Conservation (phyloP, 495 filamentous ascomycete species). For the Xylaria bambusicola region DNA sequence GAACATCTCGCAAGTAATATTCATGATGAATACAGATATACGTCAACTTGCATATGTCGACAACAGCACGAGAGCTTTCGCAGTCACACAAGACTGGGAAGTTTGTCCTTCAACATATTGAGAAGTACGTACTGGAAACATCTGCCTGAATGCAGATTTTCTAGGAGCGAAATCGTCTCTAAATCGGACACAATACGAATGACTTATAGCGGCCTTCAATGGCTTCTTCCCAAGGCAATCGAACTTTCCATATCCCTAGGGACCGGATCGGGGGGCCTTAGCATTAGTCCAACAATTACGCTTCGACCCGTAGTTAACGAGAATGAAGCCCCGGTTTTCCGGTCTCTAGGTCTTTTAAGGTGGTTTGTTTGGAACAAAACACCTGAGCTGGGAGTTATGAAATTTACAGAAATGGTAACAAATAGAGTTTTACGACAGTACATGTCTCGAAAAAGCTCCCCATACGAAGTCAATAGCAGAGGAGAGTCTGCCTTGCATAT, state of each 20-base stretch:
- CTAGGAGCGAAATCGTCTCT: conserved; percentile 1
- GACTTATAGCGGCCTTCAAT: neutral
- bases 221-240: neutral
- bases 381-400: neutral
- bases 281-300: neutral
- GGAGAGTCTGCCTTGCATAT: neutral
- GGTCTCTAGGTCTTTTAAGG: too few relatives aligned
- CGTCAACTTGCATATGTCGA: neutral
- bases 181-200: neutral
- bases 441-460: conserved; percentile 5
- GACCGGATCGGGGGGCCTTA: neutral
- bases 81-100: neutral
- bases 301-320: neutral
- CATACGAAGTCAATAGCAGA: neutral
- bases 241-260: neutral
- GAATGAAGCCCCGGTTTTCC: neutral
- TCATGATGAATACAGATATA: neutral
- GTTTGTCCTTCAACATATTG: neutral
- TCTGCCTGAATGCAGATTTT: conserved; percentile 2
- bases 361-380: too few relatives aligned
- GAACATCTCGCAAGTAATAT: neutral
- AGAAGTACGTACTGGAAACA: neutral
- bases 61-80: neutral
- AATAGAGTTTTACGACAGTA: neutral
- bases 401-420: neutral